Evolutionary conservation across 2,329 filamentous ascomycete genomes (phyloP).

Genomic region (Stachybotrys chlorohalonatus): DNA sequence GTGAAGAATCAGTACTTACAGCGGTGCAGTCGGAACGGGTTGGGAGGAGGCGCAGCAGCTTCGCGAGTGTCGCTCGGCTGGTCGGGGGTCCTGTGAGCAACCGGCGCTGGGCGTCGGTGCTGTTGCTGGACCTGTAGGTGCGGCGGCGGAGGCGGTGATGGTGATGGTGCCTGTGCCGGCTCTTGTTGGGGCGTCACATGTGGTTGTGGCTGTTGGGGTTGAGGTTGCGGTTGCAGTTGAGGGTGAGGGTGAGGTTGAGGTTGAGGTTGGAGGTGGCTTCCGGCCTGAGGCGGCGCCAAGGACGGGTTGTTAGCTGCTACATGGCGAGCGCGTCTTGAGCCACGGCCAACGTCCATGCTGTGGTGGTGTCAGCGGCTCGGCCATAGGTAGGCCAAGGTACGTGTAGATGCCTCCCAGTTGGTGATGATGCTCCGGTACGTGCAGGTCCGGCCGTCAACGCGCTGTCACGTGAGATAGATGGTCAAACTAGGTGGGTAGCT

Average conservation of each 20-base stretch:
- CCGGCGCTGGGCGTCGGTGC: slow-evolving; percentile 11
- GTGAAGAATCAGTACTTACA: slow-evolving; percentile 16
- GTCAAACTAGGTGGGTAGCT: too few relatives aligned
- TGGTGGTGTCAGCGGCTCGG: neutral
- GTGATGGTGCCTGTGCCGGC: too few relatives aligned
- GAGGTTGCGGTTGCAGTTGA: neutral
- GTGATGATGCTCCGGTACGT: neutral
- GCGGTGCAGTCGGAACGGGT: slow-evolving; percentile 27
- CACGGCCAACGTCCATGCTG: slow-evolving; percentile 19
- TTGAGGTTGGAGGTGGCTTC: slow-evolving; percentile 2
- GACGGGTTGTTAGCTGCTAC: slow-evolving; percentile 13
- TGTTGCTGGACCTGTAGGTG: slow-evolving; percentile 5
- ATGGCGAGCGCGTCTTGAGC: slow-evolving; percentile 20
- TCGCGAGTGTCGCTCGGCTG: slow-evolving; percentile 13
- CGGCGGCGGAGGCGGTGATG: neutral
- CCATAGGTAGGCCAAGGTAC: too few relatives aligned
- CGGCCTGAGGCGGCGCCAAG: slow-evolving; percentile 4
- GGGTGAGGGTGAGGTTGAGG: slow-evolving; percentile 4
- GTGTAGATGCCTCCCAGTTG: neutral
- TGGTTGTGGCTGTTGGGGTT: neutral
- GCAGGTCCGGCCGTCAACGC: too few relatives aligned
- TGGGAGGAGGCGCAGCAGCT: slow-evolving; percentile 18
- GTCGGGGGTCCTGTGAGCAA: slow-evolving; percentile 17
- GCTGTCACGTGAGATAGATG: too few relatives aligned
- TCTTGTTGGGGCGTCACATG: neutral